These are phyloP conservation scores for Guyanaporus albipodus DNA, from an alignment of 768 basidiomycete genomes.

Conservation along the genomic window DNA sequence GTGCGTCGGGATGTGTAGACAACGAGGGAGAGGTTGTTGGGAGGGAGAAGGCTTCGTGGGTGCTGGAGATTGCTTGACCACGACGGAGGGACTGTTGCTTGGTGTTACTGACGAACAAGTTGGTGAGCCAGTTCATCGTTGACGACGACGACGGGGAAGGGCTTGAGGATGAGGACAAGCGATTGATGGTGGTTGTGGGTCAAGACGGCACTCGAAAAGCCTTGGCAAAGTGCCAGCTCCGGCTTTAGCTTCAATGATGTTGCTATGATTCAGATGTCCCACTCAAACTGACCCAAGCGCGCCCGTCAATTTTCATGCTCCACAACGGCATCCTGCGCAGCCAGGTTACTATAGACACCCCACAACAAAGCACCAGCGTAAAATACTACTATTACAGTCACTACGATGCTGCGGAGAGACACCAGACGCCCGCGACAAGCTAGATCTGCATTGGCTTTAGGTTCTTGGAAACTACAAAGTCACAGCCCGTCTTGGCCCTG, in stretches of 20 bases:
- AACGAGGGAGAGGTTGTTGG: slow-evolving; percentile 66
- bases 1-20: slow-evolving; percentile 52
- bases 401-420: too few relatives aligned
- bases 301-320: slow-evolving; percentile 12
- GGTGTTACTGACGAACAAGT: slow-evolving; percentile 55
- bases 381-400: too few relatives aligned
- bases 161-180: not conserved
- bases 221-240: not conserved
- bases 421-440: slow-evolving; percentile 10
- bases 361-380: slow-evolving; percentile 1
- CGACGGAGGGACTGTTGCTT: slow-evolving; percentile 48
- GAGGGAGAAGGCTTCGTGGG: slow-evolving; percentile 86
- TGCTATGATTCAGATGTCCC: too few relatives aligned
- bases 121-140: slow-evolving; percentile 70
- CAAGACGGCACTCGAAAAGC: not conserved
- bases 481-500: slow-evolving; percentile 74
- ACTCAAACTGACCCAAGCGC: not conserved
- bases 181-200: slow-evolving; percentile 1
- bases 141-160: slow-evolving; percentile 10
- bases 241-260: not conserved
- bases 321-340: slow-evolving; percentile 18
- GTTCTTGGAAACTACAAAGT: slow-evolving; percentile 56
- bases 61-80: slow-evolving; percentile 69
- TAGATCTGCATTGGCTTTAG: slow-evolving; percentile 45
- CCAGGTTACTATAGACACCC: slow-evolving; percentile 4